These are phyloP conservation scores for Colletotrichum lentis DNA, from an alignment of 2,329 filamentous ascomycete species.

Conservation along the genomic window DNA sequence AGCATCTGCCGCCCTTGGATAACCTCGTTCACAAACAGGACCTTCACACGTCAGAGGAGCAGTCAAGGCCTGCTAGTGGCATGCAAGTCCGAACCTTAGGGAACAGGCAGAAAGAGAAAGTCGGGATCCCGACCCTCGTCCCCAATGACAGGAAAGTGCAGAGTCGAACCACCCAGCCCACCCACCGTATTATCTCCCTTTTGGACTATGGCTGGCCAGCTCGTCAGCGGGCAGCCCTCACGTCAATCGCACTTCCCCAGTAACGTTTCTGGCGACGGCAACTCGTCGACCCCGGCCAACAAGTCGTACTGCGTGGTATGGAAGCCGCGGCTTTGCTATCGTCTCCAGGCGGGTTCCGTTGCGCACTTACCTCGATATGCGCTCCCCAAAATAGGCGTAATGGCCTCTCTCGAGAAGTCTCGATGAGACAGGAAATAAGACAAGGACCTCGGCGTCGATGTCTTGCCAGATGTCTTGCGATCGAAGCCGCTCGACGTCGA, in stretches of 20 bases:
- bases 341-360: background rate
- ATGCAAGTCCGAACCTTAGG: background rate
- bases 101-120: background rate
- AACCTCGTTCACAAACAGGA: background rate
- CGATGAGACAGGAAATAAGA: background rate
- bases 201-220: background rate
- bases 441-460: background rate
- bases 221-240: background rate
- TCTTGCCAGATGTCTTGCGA: background rate
- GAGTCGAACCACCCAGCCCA: background rate
- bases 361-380: background rate
- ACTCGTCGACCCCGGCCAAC: background rate
- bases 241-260: background rate
- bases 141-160: background rate
- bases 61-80: background rate
- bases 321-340: background rate
- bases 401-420: background rate
- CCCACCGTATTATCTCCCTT: background rate
- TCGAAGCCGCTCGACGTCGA: background rate
- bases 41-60: background rate
- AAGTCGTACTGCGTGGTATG: background rate
- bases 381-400: background rate
- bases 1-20: background rate
- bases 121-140: background rate
- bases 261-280: background rate